These are phyloP conservation scores for Trypanosoma mega DNA, from an alignment of 208 protist genomes.

Conservation along the genomic window DNA sequence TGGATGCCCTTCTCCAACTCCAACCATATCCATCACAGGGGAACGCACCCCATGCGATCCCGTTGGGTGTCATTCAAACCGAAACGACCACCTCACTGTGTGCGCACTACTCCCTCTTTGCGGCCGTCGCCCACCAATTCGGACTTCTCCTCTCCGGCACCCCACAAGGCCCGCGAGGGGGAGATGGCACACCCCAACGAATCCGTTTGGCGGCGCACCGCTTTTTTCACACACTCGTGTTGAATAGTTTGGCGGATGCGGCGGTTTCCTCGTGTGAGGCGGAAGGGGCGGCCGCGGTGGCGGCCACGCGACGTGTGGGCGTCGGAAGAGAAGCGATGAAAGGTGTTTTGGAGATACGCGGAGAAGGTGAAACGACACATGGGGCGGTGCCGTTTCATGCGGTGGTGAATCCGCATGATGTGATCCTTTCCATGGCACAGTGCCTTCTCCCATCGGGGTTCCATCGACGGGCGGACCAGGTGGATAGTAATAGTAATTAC, in stretches of 20 bases:
- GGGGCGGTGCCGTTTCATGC: constrained; percentile 57
- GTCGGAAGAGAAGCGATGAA: constrained; percentile 9
- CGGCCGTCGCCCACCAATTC: constrained; percentile 79
- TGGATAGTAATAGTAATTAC: too few relatives aligned
- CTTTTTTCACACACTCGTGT: constrained; percentile 46
- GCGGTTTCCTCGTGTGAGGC: constrained; percentile 60
- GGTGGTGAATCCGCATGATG: constrained; percentile 55
- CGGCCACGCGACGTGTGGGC: constrained; percentile 53
- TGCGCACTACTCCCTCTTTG: constrained; percentile 63
- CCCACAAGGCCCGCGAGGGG: constrained; percentile 24
- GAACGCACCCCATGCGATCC: neutral
- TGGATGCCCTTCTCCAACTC: constrained; percentile 18
- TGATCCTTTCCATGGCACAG: constrained; percentile 47
- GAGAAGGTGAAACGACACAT: constrained; percentile 17
- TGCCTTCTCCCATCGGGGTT: constrained; percentile 39
- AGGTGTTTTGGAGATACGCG: constrained; percentile 3
- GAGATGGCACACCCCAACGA: constrained; percentile 15
- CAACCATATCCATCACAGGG: neutral
- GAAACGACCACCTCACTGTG: constrained; percentile 8
- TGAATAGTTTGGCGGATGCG: constrained; percentile 44
- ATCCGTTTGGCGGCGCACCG: constrained; percentile 30
- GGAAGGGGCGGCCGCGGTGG: constrained; percentile 57
- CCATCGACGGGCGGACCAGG: neutral
- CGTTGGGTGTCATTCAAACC: too few relatives aligned
- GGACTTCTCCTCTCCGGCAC: constrained; percentile 35